phyloP scores from a whole-genome alignment of 495 filamentous ascomycete genomes.

The Aspergillus mulundensis region DNA sequence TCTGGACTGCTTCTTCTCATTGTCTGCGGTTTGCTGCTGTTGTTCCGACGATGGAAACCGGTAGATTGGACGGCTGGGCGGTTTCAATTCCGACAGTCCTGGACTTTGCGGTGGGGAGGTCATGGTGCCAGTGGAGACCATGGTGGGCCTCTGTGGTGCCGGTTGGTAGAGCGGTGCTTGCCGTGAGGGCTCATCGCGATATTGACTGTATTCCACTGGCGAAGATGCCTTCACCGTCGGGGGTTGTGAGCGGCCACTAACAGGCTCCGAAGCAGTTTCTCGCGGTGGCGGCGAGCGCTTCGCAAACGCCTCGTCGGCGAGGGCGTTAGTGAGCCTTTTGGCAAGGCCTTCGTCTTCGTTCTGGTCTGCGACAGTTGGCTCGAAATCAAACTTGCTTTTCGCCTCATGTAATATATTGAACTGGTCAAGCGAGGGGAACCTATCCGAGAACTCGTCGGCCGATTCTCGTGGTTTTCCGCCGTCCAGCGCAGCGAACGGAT shows the following conservation, averaged over 20 bases:
- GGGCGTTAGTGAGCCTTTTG: conserved; percentile 70
- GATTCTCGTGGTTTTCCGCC: conserved; percentile 47
- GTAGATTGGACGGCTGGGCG: conserved; percentile 51
- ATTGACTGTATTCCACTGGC: conserved; percentile 17
- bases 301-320: conserved; percentile 87
- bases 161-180: conserved; percentile 53
- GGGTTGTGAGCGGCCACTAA: conserved; percentile 26
- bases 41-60: conserved; percentile 56
- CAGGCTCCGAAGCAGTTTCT: conserved; percentile 19
- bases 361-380: conserved; percentile 45
- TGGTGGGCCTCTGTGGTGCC: conserved; percentile 55
- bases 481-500: conserved; percentile 89
- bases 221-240: conserved; percentile 22
- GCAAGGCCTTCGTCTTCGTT: conserved; percentile 59
- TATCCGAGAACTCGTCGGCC: conserved; percentile 73
- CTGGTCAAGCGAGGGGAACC: conserved; percentile 89
- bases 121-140: conserved; percentile 95
- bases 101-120: conserved; percentile 70
- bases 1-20: conserved; percentile 19
- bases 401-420: conserved; percentile 87
- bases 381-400: conserved; percentile 85
- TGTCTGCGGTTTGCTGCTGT: conserved; percentile 40
- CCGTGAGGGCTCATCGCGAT: conserved; percentile 23
- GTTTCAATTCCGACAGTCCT: conserved; percentile 37
- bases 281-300: conserved; percentile 38